Conservation (phyloP, 169 alveolate genomes). For the Theileria parva region DNA sequence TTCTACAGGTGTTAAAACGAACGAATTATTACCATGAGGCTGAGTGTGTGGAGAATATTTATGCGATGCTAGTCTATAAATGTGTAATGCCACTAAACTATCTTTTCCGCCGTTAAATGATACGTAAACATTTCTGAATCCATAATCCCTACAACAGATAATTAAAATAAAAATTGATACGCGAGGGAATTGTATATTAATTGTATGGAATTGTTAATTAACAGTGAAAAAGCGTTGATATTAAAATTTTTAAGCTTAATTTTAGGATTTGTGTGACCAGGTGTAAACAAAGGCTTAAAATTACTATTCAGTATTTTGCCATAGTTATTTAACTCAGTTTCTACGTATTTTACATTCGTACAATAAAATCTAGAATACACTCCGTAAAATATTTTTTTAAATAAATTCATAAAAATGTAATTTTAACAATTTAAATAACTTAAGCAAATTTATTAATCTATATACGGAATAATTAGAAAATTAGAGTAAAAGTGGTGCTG, state of each 20-base stretch:
- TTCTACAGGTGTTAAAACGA: neutral
- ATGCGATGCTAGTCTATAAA: conserved; percentile 68
- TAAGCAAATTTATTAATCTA: neutral
- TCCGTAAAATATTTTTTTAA: neutral
- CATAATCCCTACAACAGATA: conserved; percentile 33
- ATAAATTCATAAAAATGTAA: neutral
- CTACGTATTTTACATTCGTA: neutral
- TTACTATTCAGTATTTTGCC: neutral
- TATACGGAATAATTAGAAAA: neutral
- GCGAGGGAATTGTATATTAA: conserved; percentile 20
- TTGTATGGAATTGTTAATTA: conserved; percentile 8
- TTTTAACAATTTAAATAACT: neutral
- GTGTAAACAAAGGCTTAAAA: neutral
- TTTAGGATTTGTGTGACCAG: neutral
- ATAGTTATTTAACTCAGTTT: neutral
- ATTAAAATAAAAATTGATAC: neutral
- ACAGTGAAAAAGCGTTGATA: conserved; percentile 6
- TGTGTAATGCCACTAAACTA: conserved; percentile 72
- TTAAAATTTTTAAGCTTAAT: neutral
- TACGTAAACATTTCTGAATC: conserved; percentile 68
- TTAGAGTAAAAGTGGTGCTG: conserved; percentile 17
- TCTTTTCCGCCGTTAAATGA: conserved; percentile 82
- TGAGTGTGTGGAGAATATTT: conserved; percentile 18
- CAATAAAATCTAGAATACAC: neutral
- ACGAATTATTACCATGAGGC: neutral